phyloP scores from a whole-genome alignment of 306 rosid species.

The Lagenaria siceraria region DNA sequence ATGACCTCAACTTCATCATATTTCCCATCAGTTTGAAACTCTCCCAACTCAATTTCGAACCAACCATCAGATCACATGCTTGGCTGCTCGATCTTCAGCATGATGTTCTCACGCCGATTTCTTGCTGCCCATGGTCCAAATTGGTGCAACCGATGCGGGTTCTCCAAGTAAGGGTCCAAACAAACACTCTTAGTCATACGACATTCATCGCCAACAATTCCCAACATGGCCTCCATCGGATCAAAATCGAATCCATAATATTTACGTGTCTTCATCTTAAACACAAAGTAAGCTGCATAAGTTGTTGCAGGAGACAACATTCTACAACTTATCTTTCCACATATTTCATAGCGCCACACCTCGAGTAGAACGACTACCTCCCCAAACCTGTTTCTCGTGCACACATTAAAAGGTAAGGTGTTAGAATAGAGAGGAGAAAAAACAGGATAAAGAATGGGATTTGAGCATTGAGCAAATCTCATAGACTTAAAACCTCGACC shows the following conservation, averaged over 20 bases:
- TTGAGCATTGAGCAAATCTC: not conserved
- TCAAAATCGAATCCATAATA: not conserved
- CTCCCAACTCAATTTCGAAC: constrained; percentile 1
- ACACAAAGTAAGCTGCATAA: not conserved
- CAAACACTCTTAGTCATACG: not conserved
- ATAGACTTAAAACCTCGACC: not conserved
- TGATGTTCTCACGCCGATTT: not conserved
- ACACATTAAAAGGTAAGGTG: not conserved
- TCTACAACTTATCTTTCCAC: not conserved
- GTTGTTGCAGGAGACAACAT: not conserved
- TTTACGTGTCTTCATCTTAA: not conserved
- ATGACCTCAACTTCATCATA: not conserved
- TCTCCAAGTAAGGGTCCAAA: not conserved
- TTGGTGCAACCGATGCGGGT: not conserved
- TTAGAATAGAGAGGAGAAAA: not conserved
- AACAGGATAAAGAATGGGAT: not conserved
- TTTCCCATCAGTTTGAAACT: not conserved
- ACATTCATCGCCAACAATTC: not conserved
- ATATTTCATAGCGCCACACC: not conserved
- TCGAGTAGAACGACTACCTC: not conserved
- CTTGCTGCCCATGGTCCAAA: not conserved
- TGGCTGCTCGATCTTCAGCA: not conserved
- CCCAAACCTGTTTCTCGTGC: not conserved
- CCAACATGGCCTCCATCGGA: not conserved
- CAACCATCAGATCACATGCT: not conserved